Evolutionary conservation across 345 rosid species (phyloP), one percentile per base, ranked within the genome.

Genomic region (Noccaea caerulescens): DNA sequence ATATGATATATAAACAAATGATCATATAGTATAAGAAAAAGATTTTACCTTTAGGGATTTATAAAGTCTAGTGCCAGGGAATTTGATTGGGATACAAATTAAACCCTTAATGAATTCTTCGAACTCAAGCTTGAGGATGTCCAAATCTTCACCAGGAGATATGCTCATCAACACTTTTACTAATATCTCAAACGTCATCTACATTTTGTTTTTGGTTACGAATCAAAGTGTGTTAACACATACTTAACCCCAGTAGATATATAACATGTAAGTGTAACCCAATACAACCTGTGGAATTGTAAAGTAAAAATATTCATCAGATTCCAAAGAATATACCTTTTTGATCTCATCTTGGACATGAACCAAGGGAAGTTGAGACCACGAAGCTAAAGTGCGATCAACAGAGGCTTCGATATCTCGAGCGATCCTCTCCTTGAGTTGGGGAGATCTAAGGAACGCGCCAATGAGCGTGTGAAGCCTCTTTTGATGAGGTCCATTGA

Each of bases 51-150:
- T 91, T 20, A 93, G 65, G 36, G 98, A 93, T 80, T 85, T 93
- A 53, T 85, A 84, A 0, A 93, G 84, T 69, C 89, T 85, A 10
- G 96, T 88, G 46, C 98, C 97, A 1, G 98, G 98, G 70, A 93
- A 69, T 69, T 86, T 91, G 82, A 93, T 79, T 2, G 98, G 98
- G 44, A 93, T 78, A 75, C 96, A 93, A 63, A 93, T 93, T 64
- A 93, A 80, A 4, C 94, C 98, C 82, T 91, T 93, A 79, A 93
- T 83, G 64, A 87, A 88, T 60, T 91, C 96, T 77, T 86, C 86
- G 43, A 93, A 93, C 62, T 93, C 96, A 53, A 66, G 79, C 59
- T 86, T 85, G 7, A 93, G 63, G 46, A 71, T 81, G 73, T 93
- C 71, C 36, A 93, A 75, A 59, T 93, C 96, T 66, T 80, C 87